phyloP scores from a whole-genome alignment of 2,329 filamentous ascomycete species.

The Falciphora oryzae region DNA sequence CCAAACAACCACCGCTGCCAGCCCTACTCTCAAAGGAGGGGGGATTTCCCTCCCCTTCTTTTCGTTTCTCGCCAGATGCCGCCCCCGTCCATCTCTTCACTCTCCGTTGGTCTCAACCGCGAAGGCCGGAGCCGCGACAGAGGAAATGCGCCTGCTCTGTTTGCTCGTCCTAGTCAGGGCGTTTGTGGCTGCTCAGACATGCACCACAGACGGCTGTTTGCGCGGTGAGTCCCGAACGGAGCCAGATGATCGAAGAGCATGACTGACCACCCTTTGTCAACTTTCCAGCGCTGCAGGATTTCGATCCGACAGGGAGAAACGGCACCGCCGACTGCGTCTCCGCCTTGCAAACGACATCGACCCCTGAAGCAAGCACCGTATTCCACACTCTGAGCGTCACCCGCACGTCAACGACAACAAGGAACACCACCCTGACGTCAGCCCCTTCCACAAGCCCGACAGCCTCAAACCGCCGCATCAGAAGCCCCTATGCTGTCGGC shows the following conservation, averaged over 20 bases:
- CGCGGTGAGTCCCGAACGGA: not conserved
- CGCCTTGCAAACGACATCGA: slow-evolving; percentile 9
- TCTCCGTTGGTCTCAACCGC: not conserved
- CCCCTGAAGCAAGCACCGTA: not conserved
- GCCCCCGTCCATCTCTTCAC: not conserved
- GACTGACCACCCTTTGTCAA: not conserved
- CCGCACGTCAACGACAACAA: slow-evolving; percentile 8
- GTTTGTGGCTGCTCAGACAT: not conserved
- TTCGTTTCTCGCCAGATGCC: not conserved
- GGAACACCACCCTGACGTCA: slow-evolving; percentile 10
- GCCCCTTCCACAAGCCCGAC: slow-evolving; percentile 9
- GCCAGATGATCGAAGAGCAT: not conserved
- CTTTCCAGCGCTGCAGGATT: not conserved
- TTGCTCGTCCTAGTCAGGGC: not conserved
- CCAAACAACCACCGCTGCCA: too few species aligned
- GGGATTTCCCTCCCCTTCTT: not conserved
- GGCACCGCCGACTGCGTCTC: slow-evolving; percentile 14
- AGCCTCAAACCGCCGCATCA: not conserved
- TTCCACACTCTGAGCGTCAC: slow-evolving; percentile 6
- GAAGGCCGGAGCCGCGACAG: not conserved
- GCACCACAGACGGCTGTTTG: slow-evolving; percentile 4
- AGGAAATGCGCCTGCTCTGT: not conserved
- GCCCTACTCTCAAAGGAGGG: too few species aligned
- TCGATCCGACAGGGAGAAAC: slow-evolving; percentile 8
- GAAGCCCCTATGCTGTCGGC: not conserved